A percentile compares a stretch with the other conserved stretches of the same genome.
phyloP scores from a whole-genome alignment of 495 filamentous ascomycete genomes.

The Penicillium alfredii region DNA sequence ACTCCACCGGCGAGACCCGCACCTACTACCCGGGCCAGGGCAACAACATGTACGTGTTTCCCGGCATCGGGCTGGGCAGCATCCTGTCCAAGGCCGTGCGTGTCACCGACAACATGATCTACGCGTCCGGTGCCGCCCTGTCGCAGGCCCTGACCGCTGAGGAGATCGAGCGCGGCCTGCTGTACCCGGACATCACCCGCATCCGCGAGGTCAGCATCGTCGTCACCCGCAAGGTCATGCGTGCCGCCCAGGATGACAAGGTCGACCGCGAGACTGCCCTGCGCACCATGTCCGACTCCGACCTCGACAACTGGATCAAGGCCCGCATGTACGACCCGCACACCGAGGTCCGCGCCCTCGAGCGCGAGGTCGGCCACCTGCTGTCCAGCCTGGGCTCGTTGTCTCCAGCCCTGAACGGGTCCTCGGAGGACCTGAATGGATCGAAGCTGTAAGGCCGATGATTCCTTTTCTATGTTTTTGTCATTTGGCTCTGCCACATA shows the following conservation, averaged over 20 bases:
- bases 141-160: constrained; percentile 69
- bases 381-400: constrained; percentile 37
- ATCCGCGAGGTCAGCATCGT: constrained; percentile 85
- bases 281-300: constrained; percentile 65
- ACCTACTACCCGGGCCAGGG: constrained; percentile 85
- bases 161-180: constrained; percentile 72
- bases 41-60: constrained; percentile 96
- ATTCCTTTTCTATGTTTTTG: constrained; percentile 9
- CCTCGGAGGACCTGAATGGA: constrained; percentile 34
- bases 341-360: constrained; percentile 51
- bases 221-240: constrained; percentile 89
- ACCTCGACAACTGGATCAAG: constrained; percentile 75
- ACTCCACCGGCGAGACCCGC: constrained; percentile 54
- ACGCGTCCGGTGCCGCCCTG: constrained; percentile 80
- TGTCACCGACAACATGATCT: constrained; percentile 91
- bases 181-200: constrained; percentile 90
- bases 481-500: too few species aligned
- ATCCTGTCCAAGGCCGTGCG: constrained; percentile 85
- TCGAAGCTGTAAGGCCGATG: constrained; percentile 37
- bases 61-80: constrained; percentile 89
- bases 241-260: constrained; percentile 73
- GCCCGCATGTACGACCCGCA: constrained; percentile 77
- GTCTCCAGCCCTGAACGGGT: constrained; percentile 24
- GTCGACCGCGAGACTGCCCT: constrained; percentile 73
- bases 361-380: constrained; percentile 48